Conservation (phyloP, 2,329 filamentous ascomycete genomes). For the Microdochium bolleyi region DNA sequence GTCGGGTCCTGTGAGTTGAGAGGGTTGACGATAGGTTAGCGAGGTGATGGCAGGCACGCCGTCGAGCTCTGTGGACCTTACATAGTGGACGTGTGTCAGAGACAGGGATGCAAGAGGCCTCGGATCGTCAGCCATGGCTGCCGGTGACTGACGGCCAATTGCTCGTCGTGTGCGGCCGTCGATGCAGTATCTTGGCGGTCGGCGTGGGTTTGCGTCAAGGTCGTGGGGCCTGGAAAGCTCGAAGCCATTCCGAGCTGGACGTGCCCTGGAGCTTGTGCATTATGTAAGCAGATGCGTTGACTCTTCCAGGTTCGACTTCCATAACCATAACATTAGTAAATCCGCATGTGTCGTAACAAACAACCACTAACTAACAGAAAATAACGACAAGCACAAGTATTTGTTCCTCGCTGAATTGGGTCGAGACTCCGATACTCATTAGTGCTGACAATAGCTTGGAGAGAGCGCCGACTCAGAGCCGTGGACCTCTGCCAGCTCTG, state of each 20-base stretch:
- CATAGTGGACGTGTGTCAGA: slow-evolving; percentile 93
- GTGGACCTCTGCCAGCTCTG: no score
- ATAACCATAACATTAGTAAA: no score
- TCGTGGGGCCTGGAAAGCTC: neutral
- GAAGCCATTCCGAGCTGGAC: neutral
- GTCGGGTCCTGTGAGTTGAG: slow-evolving; percentile 60
- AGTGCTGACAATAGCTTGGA: no score
- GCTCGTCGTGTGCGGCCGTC: neutral
- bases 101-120: slow-evolving; percentile 77
- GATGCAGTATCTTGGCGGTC: neutral
- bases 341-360: no score
- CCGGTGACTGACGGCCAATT: neutral
- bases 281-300: neutral
- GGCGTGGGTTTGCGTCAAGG: neutral
- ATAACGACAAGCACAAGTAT: neutral
- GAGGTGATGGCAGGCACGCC: no score
- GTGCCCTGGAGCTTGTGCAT: neutral
- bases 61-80: no score
- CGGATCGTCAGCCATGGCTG: slow-evolving; percentile 24
- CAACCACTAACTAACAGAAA: no score
- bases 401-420: no score
- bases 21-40: slow-evolving; percentile 2
- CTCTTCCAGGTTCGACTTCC: no score
- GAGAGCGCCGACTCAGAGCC: no score
- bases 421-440: no score